Evolutionary conservation across 177 flowering plant species (phyloP).

Genomic region (Vitis hybrid): DNA sequence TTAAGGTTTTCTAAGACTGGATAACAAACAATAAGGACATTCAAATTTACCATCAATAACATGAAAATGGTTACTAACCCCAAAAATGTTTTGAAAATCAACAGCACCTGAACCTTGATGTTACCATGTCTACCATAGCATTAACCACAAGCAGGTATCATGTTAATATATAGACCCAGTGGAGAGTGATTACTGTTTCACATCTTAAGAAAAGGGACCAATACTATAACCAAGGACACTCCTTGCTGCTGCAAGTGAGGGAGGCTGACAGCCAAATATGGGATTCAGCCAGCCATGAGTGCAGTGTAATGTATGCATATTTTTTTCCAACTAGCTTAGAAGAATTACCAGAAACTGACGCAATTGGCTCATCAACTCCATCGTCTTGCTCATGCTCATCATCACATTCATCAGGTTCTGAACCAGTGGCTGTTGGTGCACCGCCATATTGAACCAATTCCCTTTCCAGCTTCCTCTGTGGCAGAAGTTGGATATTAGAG

Average conservation of each 20-base stretch:
- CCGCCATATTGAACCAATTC: constrained; percentile 43
- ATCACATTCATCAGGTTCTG: constrained; percentile 17
- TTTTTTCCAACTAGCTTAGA: background rate
- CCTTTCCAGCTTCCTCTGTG: constrained; percentile 72
- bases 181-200: background rate
- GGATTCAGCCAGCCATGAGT: background rate
- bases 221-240: no score
- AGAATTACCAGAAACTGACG: constrained; percentile 56
- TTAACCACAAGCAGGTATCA: background rate
- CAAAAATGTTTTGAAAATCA: background rate
- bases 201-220: background rate
- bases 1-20: no score
- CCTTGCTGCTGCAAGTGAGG: no score
- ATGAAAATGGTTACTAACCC: background rate
- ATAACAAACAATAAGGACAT: no score
- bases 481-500: background rate
- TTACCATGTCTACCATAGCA: background rate
- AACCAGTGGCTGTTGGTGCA: constrained; percentile 18
- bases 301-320: background rate
- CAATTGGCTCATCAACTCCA: constrained; percentile 33
- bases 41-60: background rate
- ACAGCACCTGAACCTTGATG: background rate
- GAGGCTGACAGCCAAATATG: no score
- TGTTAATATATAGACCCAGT: background rate
- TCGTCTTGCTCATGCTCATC: constrained; percentile 23